Percentiles rank a stretch among this genome's conserved stretches.
phyloP scores from a whole-genome alignment of 2,329 filamentous ascomycete genomes.

The Paecilomyces dactylethromorphus region DNA sequence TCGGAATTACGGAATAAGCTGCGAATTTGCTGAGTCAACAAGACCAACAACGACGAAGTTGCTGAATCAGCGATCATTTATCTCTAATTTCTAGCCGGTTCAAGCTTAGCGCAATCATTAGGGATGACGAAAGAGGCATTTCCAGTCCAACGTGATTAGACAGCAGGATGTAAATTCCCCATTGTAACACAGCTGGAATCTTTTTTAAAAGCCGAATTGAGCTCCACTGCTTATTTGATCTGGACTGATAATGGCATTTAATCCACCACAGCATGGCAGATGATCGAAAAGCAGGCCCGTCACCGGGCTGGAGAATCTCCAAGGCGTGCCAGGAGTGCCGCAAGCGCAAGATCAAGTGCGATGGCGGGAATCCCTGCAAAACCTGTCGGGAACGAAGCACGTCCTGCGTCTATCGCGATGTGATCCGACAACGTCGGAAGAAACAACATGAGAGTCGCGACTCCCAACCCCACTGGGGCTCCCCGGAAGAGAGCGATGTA shows the following conservation, averaged over 20 bases:
- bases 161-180: neutral
- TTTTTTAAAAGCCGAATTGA: neutral
- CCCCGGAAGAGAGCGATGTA: slow-evolving; percentile 8
- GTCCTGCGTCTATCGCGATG: slow-evolving; percentile 30
- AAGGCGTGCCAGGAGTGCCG: slow-evolving; percentile 38
- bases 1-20: neutral
- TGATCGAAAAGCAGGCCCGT: slow-evolving; percentile 8
- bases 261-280: slow-evolving; percentile 17
- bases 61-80: neutral
- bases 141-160: neutral
- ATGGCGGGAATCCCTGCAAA: slow-evolving; percentile 34
- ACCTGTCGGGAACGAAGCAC: slow-evolving; percentile 27
- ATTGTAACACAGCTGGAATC: neutral
- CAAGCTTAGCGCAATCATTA: neutral
- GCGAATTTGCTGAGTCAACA: neutral
- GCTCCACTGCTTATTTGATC: neutral
- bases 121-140: neutral
- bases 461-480: slow-evolving; percentile 1
- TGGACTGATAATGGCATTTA: neutral
- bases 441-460: slow-evolving; percentile 13
- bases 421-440: slow-evolving; percentile 28
- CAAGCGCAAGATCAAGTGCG: slow-evolving; percentile 36
- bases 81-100: neutral
- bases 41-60: neutral
- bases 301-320: slow-evolving; percentile 26